Evolutionary conservation across 225 moss, liverwort and hornwort species (phyloP).

Genomic region (Physcomitrium patens): DNA sequence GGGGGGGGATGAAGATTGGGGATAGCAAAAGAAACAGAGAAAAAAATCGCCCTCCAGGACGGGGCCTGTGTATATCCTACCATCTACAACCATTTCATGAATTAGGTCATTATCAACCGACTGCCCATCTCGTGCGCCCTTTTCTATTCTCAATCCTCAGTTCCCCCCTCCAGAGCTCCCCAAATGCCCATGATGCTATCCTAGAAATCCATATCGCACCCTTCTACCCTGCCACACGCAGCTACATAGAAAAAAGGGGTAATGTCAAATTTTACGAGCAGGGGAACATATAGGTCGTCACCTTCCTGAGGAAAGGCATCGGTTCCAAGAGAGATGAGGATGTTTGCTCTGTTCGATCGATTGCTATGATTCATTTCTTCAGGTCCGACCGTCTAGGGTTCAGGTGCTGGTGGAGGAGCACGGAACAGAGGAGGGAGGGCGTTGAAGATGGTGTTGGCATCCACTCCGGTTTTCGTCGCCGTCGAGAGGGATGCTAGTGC

Average conservation of each 20-base stretch:
- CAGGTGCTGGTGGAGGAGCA: constrained; percentile 74
- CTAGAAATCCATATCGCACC: constrained; percentile 24
- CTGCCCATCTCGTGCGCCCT: constrained; percentile 14
- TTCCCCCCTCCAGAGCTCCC: constrained; percentile 17
- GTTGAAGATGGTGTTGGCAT: constrained; percentile 70
- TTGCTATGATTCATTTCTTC: constrained; percentile 7
- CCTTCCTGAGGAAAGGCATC: constrained; percentile 16
- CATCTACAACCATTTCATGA: constrained; percentile 24
- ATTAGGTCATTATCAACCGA: constrained; percentile 15
- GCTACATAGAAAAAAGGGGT: constrained; percentile 15
- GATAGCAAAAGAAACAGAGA: constrained; percentile 1
- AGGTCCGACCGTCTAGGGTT: constrained; percentile 17
- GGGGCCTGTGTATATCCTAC: constrained; percentile 29
- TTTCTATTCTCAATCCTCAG: constrained; percentile 9
- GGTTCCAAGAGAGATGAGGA: constrained; percentile 4
- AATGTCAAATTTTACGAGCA: constrained; percentile 7
- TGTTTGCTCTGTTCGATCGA: background rate
- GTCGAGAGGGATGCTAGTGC: constrained; percentile 79
- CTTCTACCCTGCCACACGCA: background rate
- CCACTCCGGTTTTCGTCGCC: constrained; percentile 54
- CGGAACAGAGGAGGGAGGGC: constrained; percentile 51
- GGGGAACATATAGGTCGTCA: background rate
- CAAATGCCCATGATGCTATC: constrained; percentile 8
- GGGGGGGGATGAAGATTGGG: too few relatives aligned
- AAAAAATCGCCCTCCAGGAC: constrained; percentile 26